Conservation (phyloP, 805 yeast species). For the Nakazawaea wickerhamii region DNA sequence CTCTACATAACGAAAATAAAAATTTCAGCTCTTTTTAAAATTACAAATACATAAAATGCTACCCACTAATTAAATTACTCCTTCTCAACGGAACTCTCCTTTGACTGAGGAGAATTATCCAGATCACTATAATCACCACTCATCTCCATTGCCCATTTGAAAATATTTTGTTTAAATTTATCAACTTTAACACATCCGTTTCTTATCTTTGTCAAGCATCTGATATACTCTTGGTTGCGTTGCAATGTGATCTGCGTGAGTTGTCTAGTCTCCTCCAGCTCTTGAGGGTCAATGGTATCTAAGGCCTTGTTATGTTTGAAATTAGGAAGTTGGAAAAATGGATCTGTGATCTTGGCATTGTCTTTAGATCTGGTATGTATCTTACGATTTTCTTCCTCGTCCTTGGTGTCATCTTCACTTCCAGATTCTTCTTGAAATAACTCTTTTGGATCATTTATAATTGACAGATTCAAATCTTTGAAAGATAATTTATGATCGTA, state of each 20-base stretch:
- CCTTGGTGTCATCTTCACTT: constrained; percentile 16
- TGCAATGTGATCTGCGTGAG: constrained; percentile 75
- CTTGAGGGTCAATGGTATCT: constrained; percentile 43
- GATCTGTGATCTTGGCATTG: constrained; percentile 33
- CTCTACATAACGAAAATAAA: background rate
- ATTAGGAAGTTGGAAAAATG: constrained; percentile 63
- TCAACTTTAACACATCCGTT: constrained; percentile 75
- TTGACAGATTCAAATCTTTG: constrained; percentile 22
- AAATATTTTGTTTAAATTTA: constrained; percentile 61
- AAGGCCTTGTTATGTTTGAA: constrained; percentile 41
- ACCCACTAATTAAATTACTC: background rate
- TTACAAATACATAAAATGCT: background rate
- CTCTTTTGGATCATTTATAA: constrained; percentile 15
- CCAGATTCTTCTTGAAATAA: constrained; percentile 19
- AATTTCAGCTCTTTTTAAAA: background rate
- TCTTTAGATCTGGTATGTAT: constrained; percentile 9
- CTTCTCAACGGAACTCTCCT: constrained; percentile 3
- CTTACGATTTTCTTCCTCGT: constrained; percentile 11
- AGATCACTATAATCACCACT: constrained; percentile 43
- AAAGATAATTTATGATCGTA: constrained; percentile 57
- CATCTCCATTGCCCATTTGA: constrained; percentile 84
- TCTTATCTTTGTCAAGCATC: constrained; percentile 70
- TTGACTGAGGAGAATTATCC: constrained; percentile 21
- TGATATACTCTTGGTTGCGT: constrained; percentile 79
- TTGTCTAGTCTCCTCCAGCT: constrained; percentile 67